Evolutionary conservation across 768 basidiomycete genomes (phyloP), one percentile per base, ranked within the genome.

Genomic region (Boletus reticuloceps): DNA sequence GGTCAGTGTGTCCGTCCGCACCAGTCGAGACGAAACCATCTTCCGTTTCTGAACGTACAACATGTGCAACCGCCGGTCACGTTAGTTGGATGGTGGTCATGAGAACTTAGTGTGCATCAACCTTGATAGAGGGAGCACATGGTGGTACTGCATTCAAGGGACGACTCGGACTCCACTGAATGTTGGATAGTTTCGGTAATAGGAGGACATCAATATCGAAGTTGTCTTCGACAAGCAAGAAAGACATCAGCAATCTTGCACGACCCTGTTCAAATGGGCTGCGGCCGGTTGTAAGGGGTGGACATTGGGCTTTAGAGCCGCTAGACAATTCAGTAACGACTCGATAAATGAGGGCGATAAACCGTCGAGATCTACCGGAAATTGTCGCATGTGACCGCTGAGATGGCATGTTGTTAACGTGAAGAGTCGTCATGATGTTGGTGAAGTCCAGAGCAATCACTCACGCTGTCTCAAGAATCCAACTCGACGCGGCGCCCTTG

Each of bases 31-130:
- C 9, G 20, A 19, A 27, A 12, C 25, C 10, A 39, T 20, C 38
- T 51, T 36, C 39, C 11, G 25, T 53, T 51, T 50, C 45, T 58
- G 53, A 59, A 41, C 29, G 49, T 50, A 41, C 13, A 54, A 38
- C 50, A 67, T 58, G 63, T 55, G 53, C 41, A 31, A 62, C 54
- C 34, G 13, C 12, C 14, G 34, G 34, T 14, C 34, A 36, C 47
- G 49, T 19, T 39, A 17, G 40, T 38, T 45, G 47, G 53, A 27
- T 46, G 29, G 40, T 42, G 12, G 5, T 38, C 55, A 58, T 57
- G 47, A 47, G 47, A 62, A 47, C 40, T 17, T 37, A 22, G 16
- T 10, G n/a, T n/a, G 11, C 16, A 32, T 27, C 20, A 6, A 22
- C 6, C 20, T 31, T 29, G 46, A 36, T 11, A 38, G 38, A 42